Base-by-base conservation (phyloP, 2,329 filamentous ascomycete species). In the Aspergillaceae sp. region DNA sequence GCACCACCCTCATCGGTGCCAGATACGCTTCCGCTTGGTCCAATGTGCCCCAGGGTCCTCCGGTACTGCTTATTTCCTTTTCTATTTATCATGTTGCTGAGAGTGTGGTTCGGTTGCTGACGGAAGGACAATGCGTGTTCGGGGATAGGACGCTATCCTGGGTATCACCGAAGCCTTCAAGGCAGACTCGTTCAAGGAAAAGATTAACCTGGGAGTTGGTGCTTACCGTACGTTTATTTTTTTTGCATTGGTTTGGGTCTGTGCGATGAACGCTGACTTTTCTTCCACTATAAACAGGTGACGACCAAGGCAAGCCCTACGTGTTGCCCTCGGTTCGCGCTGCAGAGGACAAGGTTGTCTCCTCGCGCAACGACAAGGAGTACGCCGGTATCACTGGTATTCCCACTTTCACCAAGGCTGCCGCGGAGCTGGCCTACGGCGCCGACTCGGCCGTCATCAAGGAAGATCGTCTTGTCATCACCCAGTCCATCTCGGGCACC, bases 131-230 rank as follows among this genome's bases (percentile, higher is more conserved):
- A 9, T 32, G 30, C 30, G 30, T 32, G 30, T 32, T 19, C 19
- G 35, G 46, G 42, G 41, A 41, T 59, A 67, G 63, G 66, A 69
- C 59, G 72, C 71, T 29, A 74, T 74, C 56, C 64, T 74, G 51
- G 73, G 73, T 63, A 73, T 98, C 74, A 97, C 92, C 53, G 92
- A 98, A 76, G 92, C 92, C 51, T 98, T 92, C 86, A 98, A 97
- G 80, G 90, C 90, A 71, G 92, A 98, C 70, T 79, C 77, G 63
- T 91, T 94, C 72, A 75, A 82, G 53, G 82, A 95, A 76, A 98
- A 97, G 83, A 97, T 98, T 78, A 97, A 97, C 77, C 77, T 98
- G 51, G 92, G 90, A 74, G 92, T 97, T 57, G 92, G 92, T 64
- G 92, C 92, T 65, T 98, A 98, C 82, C 89, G 92, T 74, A 65